phyloP scores from a whole-genome alignment of 441 rosid species.

The Theobroma grandiflorum region DNA sequence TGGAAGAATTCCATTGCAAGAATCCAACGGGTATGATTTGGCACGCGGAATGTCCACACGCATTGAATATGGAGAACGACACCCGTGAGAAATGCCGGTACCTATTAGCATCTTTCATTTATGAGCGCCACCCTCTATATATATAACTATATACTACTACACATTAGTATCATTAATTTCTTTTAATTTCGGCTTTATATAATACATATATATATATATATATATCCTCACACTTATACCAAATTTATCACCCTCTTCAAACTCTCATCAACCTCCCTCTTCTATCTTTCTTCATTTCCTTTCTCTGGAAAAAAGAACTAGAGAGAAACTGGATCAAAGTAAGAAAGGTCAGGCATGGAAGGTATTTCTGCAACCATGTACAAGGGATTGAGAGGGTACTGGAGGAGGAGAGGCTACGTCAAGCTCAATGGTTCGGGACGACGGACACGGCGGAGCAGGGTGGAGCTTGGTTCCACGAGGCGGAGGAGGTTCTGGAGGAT shows the following conservation, averaged over 20 bases:
- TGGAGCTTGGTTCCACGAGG: constrained; percentile 29
- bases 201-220: background rate
- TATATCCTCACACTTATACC: background rate
- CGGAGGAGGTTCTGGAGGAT: constrained; percentile 64
- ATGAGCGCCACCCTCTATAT: constrained; percentile 1
- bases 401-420: constrained; percentile 24
- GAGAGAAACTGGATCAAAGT: constrained; percentile 43
- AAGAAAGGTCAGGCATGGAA: constrained; percentile 45
- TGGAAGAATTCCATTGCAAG: background rate
- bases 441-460: constrained; percentile 16
- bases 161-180: background rate
- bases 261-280: background rate
- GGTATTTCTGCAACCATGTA: constrained; percentile 17
- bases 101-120: constrained; percentile 15
- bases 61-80: constrained; percentile 23
- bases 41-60: constrained; percentile 19
- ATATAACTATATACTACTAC: too few relatives aligned
- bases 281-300: constrained; percentile 22
- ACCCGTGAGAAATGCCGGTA: constrained; percentile 21
- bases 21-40: background rate
- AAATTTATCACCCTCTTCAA: constrained; percentile 18
- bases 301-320: background rate
- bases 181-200: background rate
- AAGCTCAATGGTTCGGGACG: constrained; percentile 11
- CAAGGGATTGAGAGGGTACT: constrained; percentile 19